phyloP scores from a whole-genome alignment of 1,284 basidiomycete genomes.

The Rhizoctonia solani region DNA sequence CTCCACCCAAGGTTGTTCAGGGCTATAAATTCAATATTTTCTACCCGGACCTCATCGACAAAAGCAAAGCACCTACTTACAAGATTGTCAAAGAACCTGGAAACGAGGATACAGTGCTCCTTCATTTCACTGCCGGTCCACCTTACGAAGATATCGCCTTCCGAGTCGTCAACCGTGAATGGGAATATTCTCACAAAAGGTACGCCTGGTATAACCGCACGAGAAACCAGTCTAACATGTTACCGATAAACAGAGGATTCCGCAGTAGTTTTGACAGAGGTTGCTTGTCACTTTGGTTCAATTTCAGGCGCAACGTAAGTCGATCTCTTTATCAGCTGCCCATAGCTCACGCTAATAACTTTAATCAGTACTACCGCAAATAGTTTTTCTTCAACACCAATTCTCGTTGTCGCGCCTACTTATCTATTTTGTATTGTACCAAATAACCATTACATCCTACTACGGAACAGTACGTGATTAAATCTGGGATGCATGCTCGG shows the following conservation, averaged over 20 bases:
- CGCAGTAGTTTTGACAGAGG: conserved; percentile 83
- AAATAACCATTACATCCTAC: no score
- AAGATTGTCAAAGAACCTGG: conserved; percentile 89
- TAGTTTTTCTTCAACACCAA: conserved; percentile 41
- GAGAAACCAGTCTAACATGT: background rate
- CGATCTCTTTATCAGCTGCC: conserved; percentile 31
- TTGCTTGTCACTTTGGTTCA: conserved; percentile 85
- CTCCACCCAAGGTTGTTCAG: conserved; percentile 96
- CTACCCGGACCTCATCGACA: conserved; percentile 96
- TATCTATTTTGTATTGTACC: no score
- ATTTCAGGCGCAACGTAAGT: conserved; percentile 83
- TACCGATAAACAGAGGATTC: conserved; percentile 61
- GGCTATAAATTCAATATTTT: conserved; percentile 99
- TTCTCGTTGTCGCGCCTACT: background rate
- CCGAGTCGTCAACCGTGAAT: conserved; percentile 94
- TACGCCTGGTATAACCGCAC: conserved; percentile 45
- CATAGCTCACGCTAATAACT: conserved; percentile 38
- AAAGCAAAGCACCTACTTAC: conserved; percentile 93
- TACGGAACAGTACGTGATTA: no score
- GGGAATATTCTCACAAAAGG: conserved; percentile 98
- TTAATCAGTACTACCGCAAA: conserved; percentile 69
- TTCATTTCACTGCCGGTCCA: conserved; percentile 95
- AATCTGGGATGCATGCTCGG: no score
- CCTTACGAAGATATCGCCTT: conserved; percentile 99
- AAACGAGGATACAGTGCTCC: conserved; percentile 91